phyloP scores from a whole-genome alignment of 1,284 basidiomycete species.

The Prillingera fragicola region DNA sequence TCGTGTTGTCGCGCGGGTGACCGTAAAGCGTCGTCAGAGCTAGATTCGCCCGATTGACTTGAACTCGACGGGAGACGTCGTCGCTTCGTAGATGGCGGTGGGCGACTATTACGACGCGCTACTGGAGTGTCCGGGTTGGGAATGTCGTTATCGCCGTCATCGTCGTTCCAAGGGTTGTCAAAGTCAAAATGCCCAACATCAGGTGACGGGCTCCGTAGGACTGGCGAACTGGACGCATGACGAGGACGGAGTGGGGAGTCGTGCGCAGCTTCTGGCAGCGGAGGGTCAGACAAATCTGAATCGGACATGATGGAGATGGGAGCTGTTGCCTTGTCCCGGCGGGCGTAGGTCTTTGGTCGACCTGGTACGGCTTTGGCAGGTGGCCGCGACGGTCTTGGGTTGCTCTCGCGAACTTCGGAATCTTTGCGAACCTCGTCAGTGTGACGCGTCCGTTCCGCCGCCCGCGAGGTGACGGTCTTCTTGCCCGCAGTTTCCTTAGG shows the following conservation, averaged over 20 bases:
- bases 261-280: too few species aligned
- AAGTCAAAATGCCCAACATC: background rate
- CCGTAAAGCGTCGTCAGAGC: background rate
- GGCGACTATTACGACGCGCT: background rate
- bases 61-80: slow-evolving; percentile 8
- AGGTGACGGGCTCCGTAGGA: background rate
- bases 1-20: slow-evolving; percentile 11
- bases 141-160: slow-evolving; percentile 1
- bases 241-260: too few species aligned
- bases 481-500: too few species aligned
- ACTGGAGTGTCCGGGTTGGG: too few species aligned
- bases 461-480: too few species aligned
- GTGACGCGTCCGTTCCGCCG: too few species aligned
- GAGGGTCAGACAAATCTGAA: slow-evolving; percentile 10
- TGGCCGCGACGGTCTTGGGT: too few species aligned
- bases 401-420: too few species aligned
- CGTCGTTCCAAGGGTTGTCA: background rate
- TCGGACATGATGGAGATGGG: slow-evolving; percentile 2
- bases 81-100: background rate
- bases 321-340: too few species aligned
- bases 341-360: slow-evolving; percentile 11
- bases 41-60: slow-evolving; percentile 1
- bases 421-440: too few species aligned
- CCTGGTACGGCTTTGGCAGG: too few species aligned
- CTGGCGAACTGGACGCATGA: background rate